phyloP scores from a whole-genome alignment of 306 rosid genomes.

The Abrus pulchellus region DNA sequence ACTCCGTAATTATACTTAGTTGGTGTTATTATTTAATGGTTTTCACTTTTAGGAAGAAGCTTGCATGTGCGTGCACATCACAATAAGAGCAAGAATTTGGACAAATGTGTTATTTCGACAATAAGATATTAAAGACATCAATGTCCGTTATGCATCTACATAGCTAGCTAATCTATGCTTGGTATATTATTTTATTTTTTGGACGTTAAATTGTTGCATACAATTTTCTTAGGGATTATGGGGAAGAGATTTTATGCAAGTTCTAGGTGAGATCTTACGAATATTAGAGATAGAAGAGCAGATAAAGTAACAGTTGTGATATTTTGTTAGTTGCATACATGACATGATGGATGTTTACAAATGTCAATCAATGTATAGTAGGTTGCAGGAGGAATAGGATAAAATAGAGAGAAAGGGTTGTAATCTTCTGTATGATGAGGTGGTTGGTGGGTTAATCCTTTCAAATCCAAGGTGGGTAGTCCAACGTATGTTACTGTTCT shows the following conservation, averaged over 20 bases:
- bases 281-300: neutral
- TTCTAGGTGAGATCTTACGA: neutral
- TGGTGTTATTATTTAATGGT: neutral
- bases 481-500: neutral
- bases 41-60: neutral
- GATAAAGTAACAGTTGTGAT: neutral
- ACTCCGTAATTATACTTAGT: neutral
- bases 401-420: neutral
- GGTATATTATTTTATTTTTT: neutral
- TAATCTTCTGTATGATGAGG: neutral
- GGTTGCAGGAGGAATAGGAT: neutral
- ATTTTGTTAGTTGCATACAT: constrained; percentile 3
- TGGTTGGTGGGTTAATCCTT: constrained; percentile 21
- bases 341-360: neutral
- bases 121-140: too few species aligned
- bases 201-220: neutral
- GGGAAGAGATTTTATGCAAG: constrained; percentile 19
- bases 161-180: neutral
- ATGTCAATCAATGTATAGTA: neutral
- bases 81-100: neutral
- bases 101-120: neutral
- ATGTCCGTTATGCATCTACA: neutral
- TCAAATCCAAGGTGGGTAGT: neutral
- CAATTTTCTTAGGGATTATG: neutral
- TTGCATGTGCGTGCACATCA: neutral